These are phyloP conservation scores for Ceratocystis papillata DNA, from an alignment of 2,329 filamentous ascomycete species.

Conservation along the genomic window DNA sequence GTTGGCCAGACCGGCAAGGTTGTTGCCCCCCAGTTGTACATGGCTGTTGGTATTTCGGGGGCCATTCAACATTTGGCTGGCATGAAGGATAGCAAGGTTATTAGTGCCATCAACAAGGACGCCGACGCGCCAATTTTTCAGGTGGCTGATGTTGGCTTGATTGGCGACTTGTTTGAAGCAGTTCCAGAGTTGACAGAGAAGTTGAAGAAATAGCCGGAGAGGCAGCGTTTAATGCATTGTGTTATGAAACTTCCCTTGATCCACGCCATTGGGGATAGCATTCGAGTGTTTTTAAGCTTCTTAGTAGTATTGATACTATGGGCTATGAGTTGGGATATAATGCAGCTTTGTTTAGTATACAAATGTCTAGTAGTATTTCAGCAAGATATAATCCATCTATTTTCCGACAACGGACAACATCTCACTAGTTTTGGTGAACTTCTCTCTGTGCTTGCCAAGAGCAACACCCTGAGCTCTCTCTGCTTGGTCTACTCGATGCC, in stretches of 20 bases:
- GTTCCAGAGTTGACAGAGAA: conserved; percentile 95
- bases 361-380: conserved; percentile 5
- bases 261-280: conserved; percentile 24
- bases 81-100: conserved; percentile 99
- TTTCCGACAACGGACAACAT: conserved; percentile 42
- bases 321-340: background rate
- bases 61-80: conserved; percentile 97
- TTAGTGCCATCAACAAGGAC: conserved; percentile 98
- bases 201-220: conserved; percentile 47
- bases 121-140: conserved; percentile 96
- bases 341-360: background rate
- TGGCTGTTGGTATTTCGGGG: conserved; percentile 90
- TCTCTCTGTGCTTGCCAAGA: conserved; percentile 68
- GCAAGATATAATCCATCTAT: background rate
- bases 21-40: conserved; percentile 87
- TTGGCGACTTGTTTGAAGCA: conserved; percentile 91
- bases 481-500: conserved; percentile 68
- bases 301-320: background rate
- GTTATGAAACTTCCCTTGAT: conserved; percentile 6
- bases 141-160: conserved; percentile 87
- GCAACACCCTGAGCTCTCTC: conserved; percentile 57
- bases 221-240: conserved; percentile 11
- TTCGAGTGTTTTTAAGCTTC: conserved; percentile 26
- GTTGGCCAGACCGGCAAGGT: conserved; percentile 99
- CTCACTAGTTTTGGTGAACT: conserved; percentile 46